Evolutionary conservation across 2,329 filamentous ascomycete genomes (phyloP).

Genomic region (Xylariaceae sp.): DNA sequence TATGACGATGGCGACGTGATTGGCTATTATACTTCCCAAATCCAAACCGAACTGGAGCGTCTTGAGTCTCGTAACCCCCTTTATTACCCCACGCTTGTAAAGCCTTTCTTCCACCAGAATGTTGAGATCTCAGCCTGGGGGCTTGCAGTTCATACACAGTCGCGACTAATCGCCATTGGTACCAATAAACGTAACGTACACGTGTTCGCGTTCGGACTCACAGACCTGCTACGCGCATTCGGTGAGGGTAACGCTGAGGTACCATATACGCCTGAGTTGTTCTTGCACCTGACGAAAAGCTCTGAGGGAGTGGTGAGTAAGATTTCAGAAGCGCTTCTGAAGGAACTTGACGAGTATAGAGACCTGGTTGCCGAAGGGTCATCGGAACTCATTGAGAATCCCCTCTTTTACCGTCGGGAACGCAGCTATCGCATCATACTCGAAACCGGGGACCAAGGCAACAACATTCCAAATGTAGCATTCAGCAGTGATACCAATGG

Average conservation of each 20-base stretch:
- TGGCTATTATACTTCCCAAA: constrained; percentile 68
- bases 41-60: constrained; percentile 43
- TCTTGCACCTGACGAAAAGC: constrained; percentile 30
- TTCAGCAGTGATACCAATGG: constrained; percentile 57
- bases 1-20: constrained; percentile 80
- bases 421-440: constrained; percentile 60
- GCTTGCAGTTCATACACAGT: constrained; percentile 78
- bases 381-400: too few relatives aligned
- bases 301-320: not conserved
- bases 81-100: constrained; percentile 8
- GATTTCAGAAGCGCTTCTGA: constrained; percentile 23
- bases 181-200: constrained; percentile 66
- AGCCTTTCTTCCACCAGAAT: constrained; percentile 74
- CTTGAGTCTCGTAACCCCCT: constrained; percentile 39
- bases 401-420: constrained; percentile 43
- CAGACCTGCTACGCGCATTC: constrained; percentile 17
- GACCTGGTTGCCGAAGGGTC: too few relatives aligned
- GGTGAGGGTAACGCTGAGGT: not conserved
- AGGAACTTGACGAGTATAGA: constrained; percentile 40
- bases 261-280: constrained; percentile 20
- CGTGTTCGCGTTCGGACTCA: constrained; percentile 45
- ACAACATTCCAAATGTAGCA: constrained; percentile 61
- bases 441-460: constrained; percentile 46
- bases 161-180: constrained; percentile 85
- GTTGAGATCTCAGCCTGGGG: constrained; percentile 88